Percentiles rank a stretch among this genome's conserved stretches.
These are phyloP conservation scores for Aureobasidium zeae DNA, from an alignment of 2,329 filamentous ascomycete species.

Conservation along the genomic window DNA sequence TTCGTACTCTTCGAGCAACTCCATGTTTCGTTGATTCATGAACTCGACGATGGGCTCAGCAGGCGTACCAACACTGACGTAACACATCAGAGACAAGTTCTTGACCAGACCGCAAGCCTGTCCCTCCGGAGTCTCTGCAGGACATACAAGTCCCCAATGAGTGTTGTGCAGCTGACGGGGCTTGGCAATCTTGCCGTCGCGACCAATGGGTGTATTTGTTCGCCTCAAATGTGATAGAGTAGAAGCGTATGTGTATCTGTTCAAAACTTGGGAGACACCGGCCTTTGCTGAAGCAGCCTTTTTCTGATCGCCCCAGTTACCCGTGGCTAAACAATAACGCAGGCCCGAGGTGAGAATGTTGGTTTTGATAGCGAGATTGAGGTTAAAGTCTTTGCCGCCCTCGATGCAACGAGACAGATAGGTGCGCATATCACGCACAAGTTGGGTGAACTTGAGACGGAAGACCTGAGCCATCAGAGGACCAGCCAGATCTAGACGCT, in stretches of 20 bases:
- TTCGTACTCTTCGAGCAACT: slow-evolving; percentile 85
- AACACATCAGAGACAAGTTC: slow-evolving; percentile 96
- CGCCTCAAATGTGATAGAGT: slow-evolving; percentile 92
- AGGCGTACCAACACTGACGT: slow-evolving; percentile 89
- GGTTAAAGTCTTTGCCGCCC: slow-evolving; percentile 76
- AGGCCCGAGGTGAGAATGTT: slow-evolving; percentile 86
- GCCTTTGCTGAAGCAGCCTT: slow-evolving; percentile 92
- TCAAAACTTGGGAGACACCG: slow-evolving; percentile 95
- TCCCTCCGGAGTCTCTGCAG: slow-evolving; percentile 93
- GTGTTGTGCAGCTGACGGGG: slow-evolving; percentile 97
- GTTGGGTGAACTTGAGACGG: slow-evolving; percentile 79
- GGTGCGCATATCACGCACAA: slow-evolving; percentile 82
- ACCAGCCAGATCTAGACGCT: slow-evolving; percentile 89
- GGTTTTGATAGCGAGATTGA: slow-evolving; percentile 83
- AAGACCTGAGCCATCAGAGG: slow-evolving; percentile 94
- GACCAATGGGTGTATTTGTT: slow-evolving; percentile 94
- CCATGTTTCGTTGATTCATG: slow-evolving; percentile 93
- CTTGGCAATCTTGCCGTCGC: slow-evolving; percentile 97
- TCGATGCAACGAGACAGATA: slow-evolving; percentile 92
- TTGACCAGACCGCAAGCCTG: slow-evolving; percentile 98
- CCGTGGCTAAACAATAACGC: slow-evolving; percentile 93
- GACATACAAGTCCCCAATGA: slow-evolving; percentile 95
- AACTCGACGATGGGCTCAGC: slow-evolving; percentile 87
- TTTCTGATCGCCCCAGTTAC: slow-evolving; percentile 99
- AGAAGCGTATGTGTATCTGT: slow-evolving; percentile 94